Evolutionary conservation across 2,329 filamentous ascomycete genomes (phyloP), one percentile per base, ranked within the genome.

Genomic region (Pseudogymnoascus sp.): DNA sequence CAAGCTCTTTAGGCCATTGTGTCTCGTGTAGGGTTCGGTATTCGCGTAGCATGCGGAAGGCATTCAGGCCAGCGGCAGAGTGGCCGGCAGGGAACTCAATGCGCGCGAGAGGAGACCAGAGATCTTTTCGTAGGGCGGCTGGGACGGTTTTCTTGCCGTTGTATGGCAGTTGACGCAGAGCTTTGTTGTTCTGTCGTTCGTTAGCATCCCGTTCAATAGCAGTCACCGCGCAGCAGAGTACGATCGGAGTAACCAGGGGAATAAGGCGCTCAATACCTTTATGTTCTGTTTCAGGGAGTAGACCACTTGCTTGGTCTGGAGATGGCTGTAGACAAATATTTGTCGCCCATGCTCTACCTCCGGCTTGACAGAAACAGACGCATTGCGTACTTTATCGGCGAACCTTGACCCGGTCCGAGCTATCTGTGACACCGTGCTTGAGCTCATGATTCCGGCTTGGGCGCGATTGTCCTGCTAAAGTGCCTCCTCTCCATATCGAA

Each of bases 121-220:
- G 83, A 75, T 89, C 86, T 72, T 84, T 86, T 63, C 86, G 84
- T 39, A 88, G 75, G 68, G 82, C 83, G 60, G 80, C 71, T 1
- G 84, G 84, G 66, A 83, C 81, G 54, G 82, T 79, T 74, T 89
- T 87, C 72, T 88, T 88, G 73, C 85, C 85, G 65, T 84, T 84
- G 76, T 81, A 88, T 57, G 83, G 81, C 63, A 88, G 72, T 69
- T 86, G 83, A 68, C 79, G 77, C 65, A 85, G 73, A 54, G 77
- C 75, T 63, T 77, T 76, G 66, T 76, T 72, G 64, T 77, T 75
- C 75, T 77, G 63, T 36, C 3, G 1, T 54, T 10, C 13, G 47
- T 54, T 21, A 54, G 47, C 47, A 29, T 15, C 9, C 21, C 17
- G 21, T 31, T 54, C 31, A 39, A 54, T 29, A 17, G 21, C 15